Percentiles rank a stretch among this genome's conserved stretches.
These are phyloP conservation scores for Oidiodendron maius DNA, from an alignment of 495 filamentous ascomycete genomes.

Conservation along the genomic window DNA sequence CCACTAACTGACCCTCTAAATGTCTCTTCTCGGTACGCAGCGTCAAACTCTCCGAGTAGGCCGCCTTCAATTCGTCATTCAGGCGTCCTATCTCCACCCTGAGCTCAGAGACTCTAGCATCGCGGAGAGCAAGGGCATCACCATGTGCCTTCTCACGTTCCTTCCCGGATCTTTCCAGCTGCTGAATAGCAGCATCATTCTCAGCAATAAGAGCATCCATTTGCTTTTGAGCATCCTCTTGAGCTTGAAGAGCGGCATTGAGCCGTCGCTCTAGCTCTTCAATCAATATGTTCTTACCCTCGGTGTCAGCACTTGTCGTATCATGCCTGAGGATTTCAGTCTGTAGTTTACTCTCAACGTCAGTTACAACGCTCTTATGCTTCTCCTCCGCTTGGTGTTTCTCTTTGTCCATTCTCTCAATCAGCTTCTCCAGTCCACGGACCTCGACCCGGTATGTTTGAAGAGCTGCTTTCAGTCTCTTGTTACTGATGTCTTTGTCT, in stretches of 20 bases:
- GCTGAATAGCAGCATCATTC: slow-evolving; percentile 9
- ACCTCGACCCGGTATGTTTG: slow-evolving; percentile 61
- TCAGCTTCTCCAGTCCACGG: slow-evolving; percentile 51
- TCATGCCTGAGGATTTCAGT: slow-evolving; percentile 27
- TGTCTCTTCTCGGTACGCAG: slow-evolving; percentile 31
- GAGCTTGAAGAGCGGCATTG: slow-evolving; percentile 2
- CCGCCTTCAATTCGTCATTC: slow-evolving; percentile 27
- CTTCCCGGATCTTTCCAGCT: background rate
- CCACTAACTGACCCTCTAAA: slow-evolving; percentile 37
- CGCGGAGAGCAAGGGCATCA: slow-evolving; percentile 33
- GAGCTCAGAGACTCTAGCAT: slow-evolving; percentile 36
- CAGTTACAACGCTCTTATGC: slow-evolving; percentile 27
- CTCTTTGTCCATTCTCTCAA: slow-evolving; percentile 53
- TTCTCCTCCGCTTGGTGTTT: slow-evolving; percentile 28
- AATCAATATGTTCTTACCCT: slow-evolving; percentile 24
- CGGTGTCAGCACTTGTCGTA: slow-evolving; percentile 7
- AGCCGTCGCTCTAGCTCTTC: slow-evolving; percentile 31
- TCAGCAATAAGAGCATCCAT: slow-evolving; percentile 8
- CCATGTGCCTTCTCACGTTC: slow-evolving; percentile 28
- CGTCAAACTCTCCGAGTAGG: slow-evolving; percentile 29
- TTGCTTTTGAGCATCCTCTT: slow-evolving; percentile 10
- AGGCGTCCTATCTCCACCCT: slow-evolving; percentile 30
- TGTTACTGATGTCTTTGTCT: slow-evolving; percentile 52
- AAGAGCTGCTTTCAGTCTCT: slow-evolving; percentile 55
- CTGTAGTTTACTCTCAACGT: slow-evolving; percentile 21